phyloP scores from a whole-genome alignment of 768 basidiomycete genomes.

The Sporobolomyces phaffii region DNA sequence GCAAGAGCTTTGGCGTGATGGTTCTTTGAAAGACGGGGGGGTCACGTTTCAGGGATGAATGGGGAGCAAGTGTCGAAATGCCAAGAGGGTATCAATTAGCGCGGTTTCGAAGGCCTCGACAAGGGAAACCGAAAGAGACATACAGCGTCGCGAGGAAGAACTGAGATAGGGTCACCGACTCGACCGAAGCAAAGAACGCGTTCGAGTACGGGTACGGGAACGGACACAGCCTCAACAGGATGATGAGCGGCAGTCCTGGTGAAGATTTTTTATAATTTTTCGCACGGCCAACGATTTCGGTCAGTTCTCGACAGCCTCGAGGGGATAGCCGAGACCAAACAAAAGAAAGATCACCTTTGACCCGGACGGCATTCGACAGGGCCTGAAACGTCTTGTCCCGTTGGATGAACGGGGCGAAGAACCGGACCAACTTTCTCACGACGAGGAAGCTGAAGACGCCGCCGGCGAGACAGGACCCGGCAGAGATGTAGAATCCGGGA shows the following conservation, averaged over 20 bases:
- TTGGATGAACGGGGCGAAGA: constrained; percentile 23
- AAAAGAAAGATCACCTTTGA: constrained; percentile 51
- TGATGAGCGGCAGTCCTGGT: constrained; percentile 65
- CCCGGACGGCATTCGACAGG: constrained; percentile 42
- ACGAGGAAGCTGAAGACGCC: constrained; percentile 58
- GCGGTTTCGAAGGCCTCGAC: too few species aligned
- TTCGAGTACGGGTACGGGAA: constrained; percentile 87
- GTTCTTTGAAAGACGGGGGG: constrained; percentile 49
- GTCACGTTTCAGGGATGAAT: too few species aligned
- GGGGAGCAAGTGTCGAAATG: too few species aligned
- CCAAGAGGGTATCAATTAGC: too few species aligned
- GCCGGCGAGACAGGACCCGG: constrained; percentile 58
- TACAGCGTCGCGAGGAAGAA: constrained; percentile 64
- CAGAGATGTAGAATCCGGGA: constrained; percentile 61
- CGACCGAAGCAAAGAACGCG: constrained; percentile 61
- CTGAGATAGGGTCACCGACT: constrained; percentile 66
- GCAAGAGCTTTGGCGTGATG: constrained; percentile 60
- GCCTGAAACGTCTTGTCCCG: constrained; percentile 25
- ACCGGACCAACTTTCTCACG: background rate
- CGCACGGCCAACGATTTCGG: background rate
- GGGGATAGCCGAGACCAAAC: background rate
- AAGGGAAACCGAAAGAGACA: background rate
- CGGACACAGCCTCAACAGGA: constrained; percentile 68
- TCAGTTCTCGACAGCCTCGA: background rate
- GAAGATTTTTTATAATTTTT: too few species aligned